A percentile compares a stretch with the other conserved stretches of the same genome.
Evolutionary conservation across 2,329 filamentous ascomycete genomes (phyloP).

Genomic region (Exophiala viscosa): DNA sequence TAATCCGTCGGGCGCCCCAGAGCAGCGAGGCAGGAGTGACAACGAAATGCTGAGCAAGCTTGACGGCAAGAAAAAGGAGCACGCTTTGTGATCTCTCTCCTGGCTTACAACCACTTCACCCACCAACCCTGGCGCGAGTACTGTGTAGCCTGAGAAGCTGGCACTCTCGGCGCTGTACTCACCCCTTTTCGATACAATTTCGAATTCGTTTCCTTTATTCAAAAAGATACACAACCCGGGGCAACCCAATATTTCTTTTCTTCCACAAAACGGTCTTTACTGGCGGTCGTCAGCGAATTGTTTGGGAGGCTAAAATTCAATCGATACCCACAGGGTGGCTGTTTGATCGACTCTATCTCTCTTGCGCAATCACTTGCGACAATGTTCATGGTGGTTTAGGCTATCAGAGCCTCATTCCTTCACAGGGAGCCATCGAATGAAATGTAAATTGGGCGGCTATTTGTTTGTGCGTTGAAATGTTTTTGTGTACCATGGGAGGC

Average conservation of each 20-base stretch:
- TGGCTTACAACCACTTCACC: background rate
- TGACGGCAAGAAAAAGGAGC: slow-evolving; percentile 28
- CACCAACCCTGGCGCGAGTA: background rate
- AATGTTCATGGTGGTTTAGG: slow-evolving; percentile 13
- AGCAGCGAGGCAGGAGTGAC: slow-evolving; percentile 43
- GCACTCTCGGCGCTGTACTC: slow-evolving; percentile 2
- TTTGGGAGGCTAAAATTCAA: slow-evolving; percentile 18
- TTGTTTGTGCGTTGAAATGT: slow-evolving; percentile 12
- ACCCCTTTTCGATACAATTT: background rate
- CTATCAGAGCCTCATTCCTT: slow-evolving; percentile 22
- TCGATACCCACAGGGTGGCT: slow-evolving; percentile 25
- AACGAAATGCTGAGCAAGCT: slow-evolving; percentile 47
- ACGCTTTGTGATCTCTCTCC: background rate
- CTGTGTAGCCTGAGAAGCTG: slow-evolving; percentile 3
- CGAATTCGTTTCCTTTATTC: slow-evolving; percentile 7
- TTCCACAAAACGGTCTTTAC: slow-evolving; percentile 22
- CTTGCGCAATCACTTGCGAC: slow-evolving; percentile 8
- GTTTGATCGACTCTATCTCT: slow-evolving; percentile 25
- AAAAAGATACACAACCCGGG: slow-evolving; percentile 26
- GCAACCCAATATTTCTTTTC: slow-evolving; percentile 29
- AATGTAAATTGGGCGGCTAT: slow-evolving; percentile 24
- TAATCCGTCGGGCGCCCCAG: slow-evolving; percentile 26
- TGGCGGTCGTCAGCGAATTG: slow-evolving; percentile 17
- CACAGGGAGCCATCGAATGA: slow-evolving; percentile 18
- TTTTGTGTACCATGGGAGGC: slow-evolving; percentile 20